These are phyloP conservation scores for Huntiella omanensis DNA, from an alignment of 2,329 filamentous ascomycete species.

Conservation along the genomic window DNA sequence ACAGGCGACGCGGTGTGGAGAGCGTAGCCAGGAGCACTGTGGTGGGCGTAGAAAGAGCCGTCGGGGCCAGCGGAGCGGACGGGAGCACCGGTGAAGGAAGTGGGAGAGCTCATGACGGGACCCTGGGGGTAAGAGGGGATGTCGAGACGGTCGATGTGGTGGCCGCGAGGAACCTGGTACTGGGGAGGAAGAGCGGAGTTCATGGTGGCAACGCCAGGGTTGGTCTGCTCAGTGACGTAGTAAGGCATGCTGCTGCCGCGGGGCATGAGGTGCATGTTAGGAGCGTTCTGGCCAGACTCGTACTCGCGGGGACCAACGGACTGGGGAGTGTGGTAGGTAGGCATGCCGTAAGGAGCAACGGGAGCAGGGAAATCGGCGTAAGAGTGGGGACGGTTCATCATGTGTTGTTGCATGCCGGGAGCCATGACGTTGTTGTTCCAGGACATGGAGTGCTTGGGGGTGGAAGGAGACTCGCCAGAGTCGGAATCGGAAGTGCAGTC, in stretches of 20 bases:
- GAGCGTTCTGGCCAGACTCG: slow-evolving; percentile 21
- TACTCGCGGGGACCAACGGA: slow-evolving; percentile 22
- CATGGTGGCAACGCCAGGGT: slow-evolving; percentile 43
- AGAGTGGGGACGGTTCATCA: slow-evolving; percentile 32
- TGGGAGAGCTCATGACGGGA: slow-evolving; percentile 35
- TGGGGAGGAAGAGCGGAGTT: slow-evolving; percentile 32
- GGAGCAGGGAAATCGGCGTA: slow-evolving; percentile 36
- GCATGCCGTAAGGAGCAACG: slow-evolving; percentile 24
- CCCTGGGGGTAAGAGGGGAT: slow-evolving; percentile 27
- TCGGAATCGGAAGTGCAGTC: slow-evolving; percentile 39
- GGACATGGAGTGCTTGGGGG: slow-evolving; percentile 34
- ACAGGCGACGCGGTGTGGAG: slow-evolving; percentile 29
- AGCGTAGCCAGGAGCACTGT: slow-evolving; percentile 28
- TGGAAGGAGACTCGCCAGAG: slow-evolving; percentile 38
- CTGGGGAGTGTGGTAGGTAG: slow-evolving; percentile 6
- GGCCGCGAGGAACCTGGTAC: slow-evolving; percentile 33
- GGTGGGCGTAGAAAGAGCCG: slow-evolving; percentile 38
- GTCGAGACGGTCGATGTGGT: slow-evolving; percentile 26
- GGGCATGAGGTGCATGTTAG: slow-evolving; percentile 27
- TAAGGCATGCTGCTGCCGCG: slow-evolving; percentile 30
- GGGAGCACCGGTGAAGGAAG: slow-evolving; percentile 36
- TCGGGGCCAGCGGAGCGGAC: slow-evolving; percentile 34
- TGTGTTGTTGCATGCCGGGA: slow-evolving; percentile 20
- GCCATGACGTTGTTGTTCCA: slow-evolving; percentile 28
- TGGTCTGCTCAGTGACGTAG: slow-evolving; percentile 42